phyloP scores from a whole-genome alignment of 2,329 filamentous ascomycete genomes.

The Clathrospora elynae region DNA sequence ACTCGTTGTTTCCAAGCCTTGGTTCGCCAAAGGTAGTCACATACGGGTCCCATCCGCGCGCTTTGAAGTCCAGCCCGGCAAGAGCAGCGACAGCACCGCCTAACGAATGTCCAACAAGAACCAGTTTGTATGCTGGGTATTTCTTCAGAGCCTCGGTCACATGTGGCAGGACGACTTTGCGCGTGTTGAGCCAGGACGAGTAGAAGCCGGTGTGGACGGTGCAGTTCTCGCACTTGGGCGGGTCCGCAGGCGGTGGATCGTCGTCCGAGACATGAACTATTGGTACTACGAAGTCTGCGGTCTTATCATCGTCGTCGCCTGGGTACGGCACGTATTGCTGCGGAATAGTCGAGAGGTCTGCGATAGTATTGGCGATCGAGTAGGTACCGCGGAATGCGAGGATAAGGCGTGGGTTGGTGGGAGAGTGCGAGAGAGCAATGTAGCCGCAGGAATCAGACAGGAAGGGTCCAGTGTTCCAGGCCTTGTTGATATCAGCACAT shows the following conservation, averaged over 20 bases:
- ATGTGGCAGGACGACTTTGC: conserved; percentile 69
- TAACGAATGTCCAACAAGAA: conserved; percentile 86
- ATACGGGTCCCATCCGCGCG: conserved; percentile 73
- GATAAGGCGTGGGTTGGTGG: conserved; percentile 67
- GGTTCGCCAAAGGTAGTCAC: conserved; percentile 96
- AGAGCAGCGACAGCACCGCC: conserved; percentile 91
- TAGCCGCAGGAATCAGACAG: conserved; percentile 93
- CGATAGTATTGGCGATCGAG: conserved; percentile 86
- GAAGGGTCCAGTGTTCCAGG: conserved; percentile 88
- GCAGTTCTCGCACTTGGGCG: conserved; percentile 76
- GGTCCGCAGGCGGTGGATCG: conserved; percentile 36
- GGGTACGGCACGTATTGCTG: conserved; percentile 92
- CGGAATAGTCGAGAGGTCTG: conserved; percentile 85
- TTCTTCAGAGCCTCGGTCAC: conserved; percentile 63
- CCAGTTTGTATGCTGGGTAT: conserved; percentile 73
- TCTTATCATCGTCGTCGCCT: conserved; percentile 52
- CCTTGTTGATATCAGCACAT: conserved; percentile 51
- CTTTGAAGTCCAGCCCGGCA: conserved; percentile 79
- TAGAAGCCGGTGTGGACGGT: conserved; percentile 93
- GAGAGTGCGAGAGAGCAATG: conserved; percentile 79
- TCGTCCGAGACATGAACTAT: conserved; percentile 17
- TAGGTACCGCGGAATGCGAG: conserved; percentile 95
- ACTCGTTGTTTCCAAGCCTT: conserved; percentile 60
- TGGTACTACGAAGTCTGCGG: conserved; percentile 33
- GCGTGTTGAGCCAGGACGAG: conserved; percentile 78